Conservation (phyloP, 2,329 filamentous ascomycete species). For the Exophiala mesophila region DNA sequence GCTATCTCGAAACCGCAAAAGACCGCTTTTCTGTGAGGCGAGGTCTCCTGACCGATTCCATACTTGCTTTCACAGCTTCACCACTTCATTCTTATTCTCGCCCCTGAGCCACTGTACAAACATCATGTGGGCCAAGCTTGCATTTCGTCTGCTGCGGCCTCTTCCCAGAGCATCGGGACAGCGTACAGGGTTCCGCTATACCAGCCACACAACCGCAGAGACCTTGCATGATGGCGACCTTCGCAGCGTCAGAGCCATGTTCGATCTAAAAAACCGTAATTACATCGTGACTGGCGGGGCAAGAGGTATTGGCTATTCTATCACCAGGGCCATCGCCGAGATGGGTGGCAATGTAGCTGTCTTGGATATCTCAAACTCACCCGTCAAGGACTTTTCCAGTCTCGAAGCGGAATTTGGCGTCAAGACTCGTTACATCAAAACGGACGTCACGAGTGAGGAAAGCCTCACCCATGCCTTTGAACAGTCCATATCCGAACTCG, state of each 20-base stretch:
- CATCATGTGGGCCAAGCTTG: too few relatives aligned
- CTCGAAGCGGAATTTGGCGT: conserved; percentile 16
- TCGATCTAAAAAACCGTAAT: conserved; percentile 17
- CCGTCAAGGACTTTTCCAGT: conserved; percentile 17
- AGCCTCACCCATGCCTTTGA: conserved; percentile 40
- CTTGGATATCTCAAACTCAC: conserved; percentile 15
- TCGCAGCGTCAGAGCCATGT: conserved; percentile 5
- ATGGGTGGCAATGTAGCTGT: conserved; percentile 20
- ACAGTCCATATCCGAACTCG: conserved; percentile 35
- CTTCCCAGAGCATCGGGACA: too few relatives aligned
- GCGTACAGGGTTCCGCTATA: too few relatives aligned
- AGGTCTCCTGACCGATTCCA: too few relatives aligned
- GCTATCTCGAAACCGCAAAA: too few relatives aligned
- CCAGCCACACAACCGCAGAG: too few relatives aligned
- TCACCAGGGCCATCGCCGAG: conserved; percentile 19
- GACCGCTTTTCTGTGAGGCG: too few relatives aligned
- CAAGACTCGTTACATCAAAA: conserved; percentile 37
- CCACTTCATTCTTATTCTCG: too few relatives aligned
- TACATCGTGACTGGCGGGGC: conserved; percentile 22
- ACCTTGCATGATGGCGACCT: conserved; percentile 12
- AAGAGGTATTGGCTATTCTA: conserved; percentile 20
- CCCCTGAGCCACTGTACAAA: too few relatives aligned
- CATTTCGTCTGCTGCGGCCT: too few relatives aligned
- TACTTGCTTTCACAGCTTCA: too few relatives aligned
- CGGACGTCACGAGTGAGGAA: conserved; percentile 43